phyloP scores from a whole-genome alignment of 768 basidiomycete genomes.

The Suillus brevipes region DNA sequence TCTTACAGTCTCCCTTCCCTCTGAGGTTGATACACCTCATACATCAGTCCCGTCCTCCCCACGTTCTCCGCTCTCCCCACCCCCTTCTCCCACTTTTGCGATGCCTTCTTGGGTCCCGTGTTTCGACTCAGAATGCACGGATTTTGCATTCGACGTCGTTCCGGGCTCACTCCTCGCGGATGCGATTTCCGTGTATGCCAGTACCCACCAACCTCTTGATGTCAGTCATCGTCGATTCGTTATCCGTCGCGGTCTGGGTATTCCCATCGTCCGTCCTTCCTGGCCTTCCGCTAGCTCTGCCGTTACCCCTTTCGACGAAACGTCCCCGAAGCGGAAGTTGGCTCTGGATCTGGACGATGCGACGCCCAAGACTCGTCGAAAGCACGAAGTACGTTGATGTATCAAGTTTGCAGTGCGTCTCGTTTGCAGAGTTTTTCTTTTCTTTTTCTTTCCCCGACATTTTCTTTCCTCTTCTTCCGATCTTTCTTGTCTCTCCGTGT shows the following conservation, averaged over 20 bases:
- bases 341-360: not conserved
- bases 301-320: not conserved
- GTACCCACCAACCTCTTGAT: not conserved
- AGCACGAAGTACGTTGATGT: not conserved
- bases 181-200: not conserved
- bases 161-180: not conserved
- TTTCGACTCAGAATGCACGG: not conserved
- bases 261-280: not conserved
- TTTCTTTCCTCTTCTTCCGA: not conserved
- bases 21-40: not conserved
- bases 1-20: not conserved
- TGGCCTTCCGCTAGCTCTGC: not conserved
- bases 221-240: not conserved
- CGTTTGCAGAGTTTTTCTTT: not conserved
- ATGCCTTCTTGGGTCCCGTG: not conserved
- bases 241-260: not conserved
- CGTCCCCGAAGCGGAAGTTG: not conserved
- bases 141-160: not conserved
- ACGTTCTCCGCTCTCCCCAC: not conserved
- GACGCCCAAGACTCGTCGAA: not conserved
- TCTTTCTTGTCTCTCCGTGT: not conserved
- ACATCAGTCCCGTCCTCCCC: slow-evolving; percentile 2
- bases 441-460: not conserved
- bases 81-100: not conserved
- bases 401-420: not conserved